A percentile compares a stretch with the other conserved stretches of the same genome.
phyloP scores from a whole-genome alignment of 495 filamentous ascomycete genomes.

The Pseudoneurospora amorphoporcata region DNA sequence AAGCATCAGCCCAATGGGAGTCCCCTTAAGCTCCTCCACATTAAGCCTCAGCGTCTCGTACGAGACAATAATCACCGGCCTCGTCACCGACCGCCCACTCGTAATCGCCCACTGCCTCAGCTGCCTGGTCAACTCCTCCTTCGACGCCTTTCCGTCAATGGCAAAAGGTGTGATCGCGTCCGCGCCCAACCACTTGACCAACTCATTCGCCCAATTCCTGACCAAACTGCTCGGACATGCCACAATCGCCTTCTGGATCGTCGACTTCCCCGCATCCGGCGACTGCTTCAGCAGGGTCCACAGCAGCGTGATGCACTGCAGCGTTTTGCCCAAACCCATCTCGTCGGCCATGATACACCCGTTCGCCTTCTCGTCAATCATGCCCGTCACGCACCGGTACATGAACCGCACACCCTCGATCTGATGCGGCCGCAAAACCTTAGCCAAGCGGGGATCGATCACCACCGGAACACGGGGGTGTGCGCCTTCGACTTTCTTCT shows the following conservation, averaged over 20 bases:
- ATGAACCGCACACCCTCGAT: constrained; percentile 98
- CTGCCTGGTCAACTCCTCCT: constrained; percentile 81
- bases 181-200: constrained; percentile 88
- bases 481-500: constrained; percentile 73
- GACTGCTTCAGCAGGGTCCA: constrained; percentile 97
- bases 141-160: constrained; percentile 91
- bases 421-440: constrained; percentile 92
- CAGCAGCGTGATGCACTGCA: constrained; percentile 61
- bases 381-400: constrained; percentile 83
- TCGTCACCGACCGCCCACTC: constrained; percentile 75
- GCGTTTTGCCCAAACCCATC: constrained; percentile 95
- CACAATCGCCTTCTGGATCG: constrained; percentile 95
- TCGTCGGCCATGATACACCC: constrained; percentile 99
- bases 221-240: constrained; percentile 97
- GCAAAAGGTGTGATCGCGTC: constrained; percentile 91
- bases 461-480: constrained; percentile 90
- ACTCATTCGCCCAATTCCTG: constrained; percentile 94
- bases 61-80: constrained; percentile 98
- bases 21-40: constrained; percentile 74
- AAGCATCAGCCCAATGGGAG: constrained; percentile 85
- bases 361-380: constrained; percentile 89
- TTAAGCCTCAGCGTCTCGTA: constrained; percentile 94
- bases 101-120: constrained; percentile 92
- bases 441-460: constrained; percentile 84
- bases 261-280: constrained; percentile 82